Evolutionary conservation across 2,329 filamentous ascomycete genomes (phyloP).

Genomic region (Alternaria gansuensis): DNA sequence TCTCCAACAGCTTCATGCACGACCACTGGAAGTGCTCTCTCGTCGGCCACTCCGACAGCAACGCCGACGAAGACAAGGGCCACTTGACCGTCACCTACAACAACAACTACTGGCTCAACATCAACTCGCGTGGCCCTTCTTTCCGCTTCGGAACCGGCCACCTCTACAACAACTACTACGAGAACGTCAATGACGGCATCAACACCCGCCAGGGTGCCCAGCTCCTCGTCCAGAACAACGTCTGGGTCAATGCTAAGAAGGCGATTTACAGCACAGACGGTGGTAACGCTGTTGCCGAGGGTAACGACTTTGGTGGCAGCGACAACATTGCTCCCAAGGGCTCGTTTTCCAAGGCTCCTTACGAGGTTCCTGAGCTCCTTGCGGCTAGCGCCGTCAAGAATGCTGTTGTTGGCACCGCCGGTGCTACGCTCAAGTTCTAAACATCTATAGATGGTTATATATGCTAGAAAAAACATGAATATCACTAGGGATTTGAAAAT

Average conservation of each 20-base stretch:
- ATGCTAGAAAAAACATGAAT: too few relatives aligned
- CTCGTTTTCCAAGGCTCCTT: slow-evolving; percentile 48
- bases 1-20: slow-evolving; percentile 63
- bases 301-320: slow-evolving; percentile 53
- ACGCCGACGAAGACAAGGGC: slow-evolving; percentile 67
- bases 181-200: slow-evolving; percentile 51
- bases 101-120: slow-evolving; percentile 72
- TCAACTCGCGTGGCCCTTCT: slow-evolving; percentile 70
- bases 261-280: slow-evolving; percentile 47
- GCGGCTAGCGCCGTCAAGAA: slow-evolving; percentile 48
- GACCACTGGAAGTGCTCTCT: slow-evolving; percentile 69
- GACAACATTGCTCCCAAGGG: slow-evolving; percentile 47
- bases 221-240: slow-evolving; percentile 56
- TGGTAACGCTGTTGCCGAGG: slow-evolving; percentile 51
- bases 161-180: slow-evolving; percentile 64
- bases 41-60: slow-evolving; percentile 68
- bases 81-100: slow-evolving; percentile 70
- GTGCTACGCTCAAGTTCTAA: slow-evolving; percentile 46
- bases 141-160: slow-evolving; percentile 73
- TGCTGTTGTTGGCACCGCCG: slow-evolving; percentile 53
- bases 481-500: too few relatives aligned
- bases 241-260: slow-evolving; percentile 47
- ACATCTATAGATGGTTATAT: neutral
- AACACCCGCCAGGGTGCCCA: slow-evolving; percentile 57
- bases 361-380: slow-evolving; percentile 46